A percentile compares a stretch with the other conserved stretches of the same genome.
These are phyloP conservation scores for Capsella rubella DNA, from an alignment of 441 rosid species.

Conservation along the genomic window DNA sequence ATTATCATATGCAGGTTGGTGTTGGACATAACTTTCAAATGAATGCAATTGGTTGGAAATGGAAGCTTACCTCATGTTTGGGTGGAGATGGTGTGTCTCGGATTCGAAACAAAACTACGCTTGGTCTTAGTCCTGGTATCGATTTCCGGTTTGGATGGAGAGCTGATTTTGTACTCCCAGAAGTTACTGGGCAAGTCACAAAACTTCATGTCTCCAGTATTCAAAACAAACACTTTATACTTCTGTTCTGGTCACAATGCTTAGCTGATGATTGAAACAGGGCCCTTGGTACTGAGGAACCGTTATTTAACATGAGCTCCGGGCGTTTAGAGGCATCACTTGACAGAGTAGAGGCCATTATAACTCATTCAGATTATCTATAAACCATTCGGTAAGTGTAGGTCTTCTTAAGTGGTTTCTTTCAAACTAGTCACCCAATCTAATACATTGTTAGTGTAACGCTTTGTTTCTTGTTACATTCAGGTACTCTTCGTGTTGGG, in stretches of 20 bases:
- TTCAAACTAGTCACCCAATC: conserved; percentile 17
- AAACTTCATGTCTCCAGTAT: conserved; percentile 17
- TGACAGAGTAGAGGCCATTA: conserved; percentile 84
- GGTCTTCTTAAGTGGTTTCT: conserved; percentile 1
- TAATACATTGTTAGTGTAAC: conserved; percentile 1
- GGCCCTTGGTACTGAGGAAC: conserved; percentile 79
- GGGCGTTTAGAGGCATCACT: conserved; percentile 85
- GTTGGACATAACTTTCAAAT: conserved; percentile 80
- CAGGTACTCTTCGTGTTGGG: conserved; percentile 25
- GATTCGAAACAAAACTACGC: conserved; percentile 78
- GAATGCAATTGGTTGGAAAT: conserved; percentile 89
- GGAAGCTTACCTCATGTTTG: conserved; percentile 87
- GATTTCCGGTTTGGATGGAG: conserved; percentile 93
- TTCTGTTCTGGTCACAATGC: neutral
- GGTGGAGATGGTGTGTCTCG: conserved; percentile 89
- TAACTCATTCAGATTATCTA: conserved; percentile 54
- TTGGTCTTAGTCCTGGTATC: conserved; percentile 81
- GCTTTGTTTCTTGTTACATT: neutral
- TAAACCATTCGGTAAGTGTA: conserved; percentile 2
- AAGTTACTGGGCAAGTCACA: conserved; percentile 77
- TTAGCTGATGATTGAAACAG: conserved; percentile 52
- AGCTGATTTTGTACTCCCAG: conserved; percentile 92
- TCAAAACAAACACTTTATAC: neutral
- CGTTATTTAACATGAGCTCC: conserved; percentile 83
- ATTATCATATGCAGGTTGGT: conserved; percentile 62